Evolutionary conservation across 2,329 filamentous ascomycete genomes (phyloP).

Genomic region (Phialophora expanda): DNA sequence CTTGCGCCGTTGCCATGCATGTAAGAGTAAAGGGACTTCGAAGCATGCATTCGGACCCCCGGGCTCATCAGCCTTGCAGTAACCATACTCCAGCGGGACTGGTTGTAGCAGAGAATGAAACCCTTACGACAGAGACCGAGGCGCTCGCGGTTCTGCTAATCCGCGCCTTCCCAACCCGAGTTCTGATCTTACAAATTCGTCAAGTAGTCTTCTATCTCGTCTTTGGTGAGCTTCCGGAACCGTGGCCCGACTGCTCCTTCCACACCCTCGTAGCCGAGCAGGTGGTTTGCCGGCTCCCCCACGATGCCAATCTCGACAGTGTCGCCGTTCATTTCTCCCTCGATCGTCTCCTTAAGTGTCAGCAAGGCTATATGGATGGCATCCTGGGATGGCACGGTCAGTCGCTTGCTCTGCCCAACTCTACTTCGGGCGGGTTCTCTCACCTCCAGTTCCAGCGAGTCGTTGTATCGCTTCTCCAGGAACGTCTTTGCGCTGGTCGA

Average conservation of each 20-base stretch:
- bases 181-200: slow-evolving; percentile 77
- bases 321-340: slow-evolving; percentile 98
- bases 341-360: slow-evolving; percentile 98
- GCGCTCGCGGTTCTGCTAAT: no score
- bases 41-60: not conserved
- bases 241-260: slow-evolving; percentile 82
- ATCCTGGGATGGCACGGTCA: slow-evolving; percentile 56
- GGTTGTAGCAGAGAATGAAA: not conserved
- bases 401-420: not conserved
- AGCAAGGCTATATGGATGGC: slow-evolving; percentile 97
- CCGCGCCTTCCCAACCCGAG: not conserved
- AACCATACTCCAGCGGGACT: not conserved
- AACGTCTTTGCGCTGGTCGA: slow-evolving; percentile 99
- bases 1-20: slow-evolving; percentile 3
- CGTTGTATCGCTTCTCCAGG: slow-evolving; percentile 97
- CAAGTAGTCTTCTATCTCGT: slow-evolving; percentile 99
- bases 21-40: not conserved
- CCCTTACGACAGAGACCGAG: not conserved
- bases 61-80: slow-evolving; percentile 4
- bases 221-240: slow-evolving; percentile 92
- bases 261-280: slow-evolving; percentile 88
- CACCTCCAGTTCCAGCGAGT: slow-evolving; percentile 86
- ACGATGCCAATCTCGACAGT: slow-evolving; percentile 99
- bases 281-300: slow-evolving; percentile 88
- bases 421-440: not conserved